Evolutionary conservation across 2,329 filamentous ascomycete species (phyloP), one percentile per base, ranked within the genome.

Genomic region (Cladorrhinum sp.): DNA sequence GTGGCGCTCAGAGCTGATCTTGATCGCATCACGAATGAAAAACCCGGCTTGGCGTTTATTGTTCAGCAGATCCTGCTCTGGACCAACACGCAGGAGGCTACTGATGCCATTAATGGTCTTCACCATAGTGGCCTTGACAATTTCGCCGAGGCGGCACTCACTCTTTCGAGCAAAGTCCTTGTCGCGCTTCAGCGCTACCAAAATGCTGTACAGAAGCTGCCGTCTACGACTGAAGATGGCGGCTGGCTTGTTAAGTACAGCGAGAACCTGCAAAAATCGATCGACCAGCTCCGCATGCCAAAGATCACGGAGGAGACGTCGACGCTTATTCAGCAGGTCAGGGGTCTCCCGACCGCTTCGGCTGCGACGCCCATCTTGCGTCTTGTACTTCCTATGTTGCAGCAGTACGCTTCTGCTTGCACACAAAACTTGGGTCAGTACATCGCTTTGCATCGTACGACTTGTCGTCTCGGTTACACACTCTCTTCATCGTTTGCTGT

Each of bases 401-500:
- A 85, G 53, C 88, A 95, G 66, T 98, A 93, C 70, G 78, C 80
- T 13, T 74, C 78, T 1, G 85, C 89, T 18, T 86, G 85, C 66
- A 75, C 81, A 45, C 80, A 84, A 41, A 76, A 85, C 9, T 72
- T 92, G 13, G 70, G 77, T 9, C 80, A 83, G 25, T 85, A 89
- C 62, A 76, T 85, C 1, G 76, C 80, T 1, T 77, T 93, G 7
- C 91, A 98, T 70, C 79, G 82, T 9, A 82, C 89, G 12, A 86
- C 86, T 1, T 89, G 87, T 67, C 89, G 89, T 67, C 84, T 96
- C 71, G 85, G 90, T 0, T 89, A 90, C 71, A 84, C 88, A 13
- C 81, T 99, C 50, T 85, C 87, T 32, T 91, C 88, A 54, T 85
- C 87, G 0, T 96, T 97, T 72, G 84, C 85, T 1, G 87, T 92